A percentile compares a stretch with the other conserved stretches of the same genome.
Conservation (phyloP, 495 filamentous ascomycete species). For the Penicillium ochrochloron region DNA sequence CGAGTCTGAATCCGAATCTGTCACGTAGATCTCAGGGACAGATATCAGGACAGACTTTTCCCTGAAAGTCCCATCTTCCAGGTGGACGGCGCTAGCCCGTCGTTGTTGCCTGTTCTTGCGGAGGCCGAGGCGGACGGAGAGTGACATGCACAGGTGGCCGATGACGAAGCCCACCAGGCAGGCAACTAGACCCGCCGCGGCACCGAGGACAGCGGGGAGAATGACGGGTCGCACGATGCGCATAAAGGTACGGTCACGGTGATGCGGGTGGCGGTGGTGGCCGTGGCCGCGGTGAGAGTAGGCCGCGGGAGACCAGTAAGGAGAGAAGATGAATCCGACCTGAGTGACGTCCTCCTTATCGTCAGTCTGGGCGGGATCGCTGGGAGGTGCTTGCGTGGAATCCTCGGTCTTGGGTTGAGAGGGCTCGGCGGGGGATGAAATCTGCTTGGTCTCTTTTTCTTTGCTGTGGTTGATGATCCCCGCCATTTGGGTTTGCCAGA, state of each 20-base stretch:
- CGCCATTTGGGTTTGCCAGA: slow-evolving; percentile 32
- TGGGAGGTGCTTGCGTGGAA: not conserved
- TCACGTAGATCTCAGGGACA: slow-evolving; percentile 18
- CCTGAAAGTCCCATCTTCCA: slow-evolving; percentile 26
- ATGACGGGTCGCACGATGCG: slow-evolving; percentile 38
- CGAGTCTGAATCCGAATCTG: slow-evolving; percentile 12
- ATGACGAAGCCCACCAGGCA: slow-evolving; percentile 48
- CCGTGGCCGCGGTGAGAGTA: slow-evolving; percentile 10
- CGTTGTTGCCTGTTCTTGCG: slow-evolving; percentile 11
- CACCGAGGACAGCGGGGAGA: slow-evolving; percentile 45
- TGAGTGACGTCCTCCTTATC: slow-evolving; percentile 13
- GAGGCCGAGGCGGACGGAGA: slow-evolving; percentile 30
- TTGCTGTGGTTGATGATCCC: slow-evolving; percentile 19
- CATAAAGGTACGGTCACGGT: slow-evolving; percentile 31
- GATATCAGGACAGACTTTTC: slow-evolving; percentile 28
- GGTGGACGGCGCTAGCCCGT: not conserved
- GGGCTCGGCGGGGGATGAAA: not conserved
- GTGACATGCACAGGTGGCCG: slow-evolving; percentile 40
- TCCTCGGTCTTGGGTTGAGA: not conserved
- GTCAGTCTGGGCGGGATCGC: slow-evolving; percentile 6
- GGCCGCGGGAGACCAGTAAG: slow-evolving; percentile 15
- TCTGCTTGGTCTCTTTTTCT: slow-evolving; percentile 1
- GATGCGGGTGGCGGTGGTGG: slow-evolving; percentile 18
- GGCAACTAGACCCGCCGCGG: slow-evolving; percentile 44
- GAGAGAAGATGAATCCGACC: slow-evolving; percentile 27